Conservation (phyloP, 1,284 basidiomycete species). For the Tilletia indica region DNA sequence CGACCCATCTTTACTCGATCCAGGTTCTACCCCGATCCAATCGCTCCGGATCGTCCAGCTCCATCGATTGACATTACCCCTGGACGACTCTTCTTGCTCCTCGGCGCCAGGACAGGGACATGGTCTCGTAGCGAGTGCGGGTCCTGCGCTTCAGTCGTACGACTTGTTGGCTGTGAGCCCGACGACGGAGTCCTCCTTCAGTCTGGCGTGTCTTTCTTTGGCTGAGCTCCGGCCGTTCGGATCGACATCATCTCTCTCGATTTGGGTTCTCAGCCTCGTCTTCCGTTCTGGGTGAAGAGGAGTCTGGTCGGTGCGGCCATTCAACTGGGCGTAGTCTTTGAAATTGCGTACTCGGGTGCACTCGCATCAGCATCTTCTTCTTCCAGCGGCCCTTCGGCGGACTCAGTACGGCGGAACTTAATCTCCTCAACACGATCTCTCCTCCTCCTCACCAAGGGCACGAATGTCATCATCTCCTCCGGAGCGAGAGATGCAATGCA, state of each 20-base stretch:
- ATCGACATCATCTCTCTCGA: slow-evolving; percentile 79
- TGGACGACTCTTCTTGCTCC: slow-evolving; percentile 38
- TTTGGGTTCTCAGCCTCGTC: slow-evolving; percentile 68
- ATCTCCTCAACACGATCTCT: slow-evolving; percentile 47
- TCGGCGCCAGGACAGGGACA: slow-evolving; percentile 8
- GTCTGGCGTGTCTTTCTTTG: slow-evolving; percentile 75
- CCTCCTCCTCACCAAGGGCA: slow-evolving; percentile 50
- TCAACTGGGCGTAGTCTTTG: slow-evolving; percentile 78
- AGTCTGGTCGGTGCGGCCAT: slow-evolving; percentile 76
- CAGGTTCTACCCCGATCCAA: not conserved
- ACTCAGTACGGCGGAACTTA: slow-evolving; percentile 41
- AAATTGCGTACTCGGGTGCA: slow-evolving; percentile 65
- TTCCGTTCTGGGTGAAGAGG: slow-evolving; percentile 77
- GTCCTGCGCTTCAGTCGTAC: slow-evolving; percentile 60
- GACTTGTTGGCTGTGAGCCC: slow-evolving; percentile 75
- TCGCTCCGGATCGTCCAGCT: slow-evolving; percentile 38
- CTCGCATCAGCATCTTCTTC: slow-evolving; percentile 14
- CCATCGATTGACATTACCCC: slow-evolving; percentile 48
- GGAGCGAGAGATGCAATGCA: slow-evolving; percentile 36
- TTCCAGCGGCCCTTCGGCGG: not conserved
- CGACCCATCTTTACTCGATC: slow-evolving; percentile 7
- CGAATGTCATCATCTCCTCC: slow-evolving; percentile 48
- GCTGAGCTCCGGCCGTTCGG: slow-evolving; percentile 72
- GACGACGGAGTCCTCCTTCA: slow-evolving; percentile 70
- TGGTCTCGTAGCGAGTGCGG: not conserved